Evolutionary conservation across 73 alveolate genomes (phyloP), one percentile per base, ranked within the genome.

Genomic region (Symbiodinium natans): DNA sequence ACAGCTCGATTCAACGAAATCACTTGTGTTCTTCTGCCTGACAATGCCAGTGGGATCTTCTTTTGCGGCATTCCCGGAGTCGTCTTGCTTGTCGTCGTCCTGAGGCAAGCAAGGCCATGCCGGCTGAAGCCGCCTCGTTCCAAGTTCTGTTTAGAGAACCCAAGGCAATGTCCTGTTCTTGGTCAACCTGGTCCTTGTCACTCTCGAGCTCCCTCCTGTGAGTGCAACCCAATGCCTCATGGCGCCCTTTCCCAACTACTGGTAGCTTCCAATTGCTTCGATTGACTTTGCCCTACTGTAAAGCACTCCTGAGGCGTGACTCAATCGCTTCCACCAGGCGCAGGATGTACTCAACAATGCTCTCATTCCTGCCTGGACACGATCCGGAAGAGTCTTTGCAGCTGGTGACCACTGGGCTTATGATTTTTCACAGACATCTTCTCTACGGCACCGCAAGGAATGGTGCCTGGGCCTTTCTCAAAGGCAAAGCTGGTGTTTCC

Each of bases 271-370:
- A 29, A 34, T 71, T 86, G 11, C 46, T 3, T 42, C 6, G 41
- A n/a, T 27, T 33, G 27, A 19, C 48, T 54, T 9, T 83, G 88
- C 41, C 88, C 40, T 46, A n/a, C n/a, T n/a, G 89, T 82, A 71
- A 36, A 43, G 52, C 97, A 3, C 82, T 9, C 52, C 86, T 48
- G 46, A 88, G 36, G 38, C 95, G 95, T 9, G 95, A 27, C 46
- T 88, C 95, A 40, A 88, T 88, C 73, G 85, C n/a, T 33, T 88
- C 95, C 43, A 88, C 95, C 71, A 88, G 34, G 86, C 95, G 95
- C 33, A 88, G 86, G 73, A 88, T 88, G 86, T 88, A 88, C 80
- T 88, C 95, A 39, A 88, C 25, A 86, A 88, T 88, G 86, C 86
- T 88, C 39, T 88, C 95, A 68, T 48, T 63, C 31, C 95, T 42